These are phyloP conservation scores for Fusarium virguliforme DNA, from an alignment of 2,329 filamentous ascomycete genomes.

Conservation along the genomic window DNA sequence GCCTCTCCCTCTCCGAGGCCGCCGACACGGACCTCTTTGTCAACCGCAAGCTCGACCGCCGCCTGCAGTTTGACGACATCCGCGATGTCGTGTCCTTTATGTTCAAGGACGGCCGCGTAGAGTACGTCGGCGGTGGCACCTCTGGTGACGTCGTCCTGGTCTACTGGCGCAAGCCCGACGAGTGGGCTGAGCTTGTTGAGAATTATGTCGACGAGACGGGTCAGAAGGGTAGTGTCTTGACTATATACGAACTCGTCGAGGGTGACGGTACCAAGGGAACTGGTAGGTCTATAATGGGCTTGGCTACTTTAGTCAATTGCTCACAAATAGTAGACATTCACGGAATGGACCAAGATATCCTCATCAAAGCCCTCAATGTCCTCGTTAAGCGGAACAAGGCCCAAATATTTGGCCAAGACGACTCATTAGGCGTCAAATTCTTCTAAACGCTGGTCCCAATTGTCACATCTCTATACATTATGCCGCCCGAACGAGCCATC, in stretches of 20 bases:
- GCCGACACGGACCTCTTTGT: slow-evolving; percentile 71
- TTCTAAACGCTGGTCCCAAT: slow-evolving; percentile 72
- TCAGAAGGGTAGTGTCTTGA: slow-evolving; percentile 90
- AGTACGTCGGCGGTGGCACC: slow-evolving; percentile 70
- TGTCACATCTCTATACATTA: slow-evolving; percentile 40
- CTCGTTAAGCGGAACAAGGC: slow-evolving; percentile 93
- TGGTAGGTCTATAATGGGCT: slow-evolving; percentile 63
- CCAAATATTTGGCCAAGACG: slow-evolving; percentile 92
- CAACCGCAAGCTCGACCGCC: slow-evolving; percentile 70
- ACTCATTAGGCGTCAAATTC: slow-evolving; percentile 95
- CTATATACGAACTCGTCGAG: slow-evolving; percentile 90
- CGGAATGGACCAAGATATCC: slow-evolving; percentile 87
- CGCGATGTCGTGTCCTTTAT: slow-evolving; percentile 74
- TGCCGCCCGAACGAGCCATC: slow-evolving; percentile 20
- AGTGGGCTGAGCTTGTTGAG: slow-evolving; percentile 88
- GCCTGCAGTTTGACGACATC: slow-evolving; percentile 67
- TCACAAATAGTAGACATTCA: slow-evolving; percentile 77
- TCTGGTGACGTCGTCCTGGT: slow-evolving; percentile 74
- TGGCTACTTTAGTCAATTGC: background rate
- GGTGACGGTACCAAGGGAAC: slow-evolving; percentile 84
- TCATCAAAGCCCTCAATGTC: slow-evolving; percentile 84
- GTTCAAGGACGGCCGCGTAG: slow-evolving; percentile 72
- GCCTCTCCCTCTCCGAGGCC: slow-evolving; percentile 75
- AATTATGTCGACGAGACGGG: slow-evolving; percentile 89
- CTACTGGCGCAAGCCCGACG: slow-evolving; percentile 89